phyloP scores from a whole-genome alignment of 768 basidiomycete genomes.

The Cystobasidium tubakii region DNA sequence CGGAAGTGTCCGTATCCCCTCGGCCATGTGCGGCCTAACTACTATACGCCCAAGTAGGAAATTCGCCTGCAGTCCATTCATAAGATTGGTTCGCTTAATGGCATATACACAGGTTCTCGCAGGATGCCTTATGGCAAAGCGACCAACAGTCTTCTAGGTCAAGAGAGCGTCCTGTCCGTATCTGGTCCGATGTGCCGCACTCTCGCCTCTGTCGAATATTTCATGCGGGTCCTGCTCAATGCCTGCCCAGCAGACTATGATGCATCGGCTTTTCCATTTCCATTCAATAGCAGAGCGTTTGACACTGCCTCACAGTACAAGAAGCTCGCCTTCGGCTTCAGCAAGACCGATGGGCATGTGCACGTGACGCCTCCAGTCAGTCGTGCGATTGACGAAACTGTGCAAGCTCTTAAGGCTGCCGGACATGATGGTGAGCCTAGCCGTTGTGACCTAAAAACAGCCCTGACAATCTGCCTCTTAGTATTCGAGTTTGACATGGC shows the following conservation, averaged over 20 bases:
- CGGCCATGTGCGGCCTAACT: constrained; percentile 32
- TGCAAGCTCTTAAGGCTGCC: constrained; percentile 25
- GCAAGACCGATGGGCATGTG: not conserved
- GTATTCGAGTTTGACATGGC: constrained; percentile 39
- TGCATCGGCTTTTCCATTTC: constrained; percentile 35
- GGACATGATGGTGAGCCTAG: constrained; percentile 30
- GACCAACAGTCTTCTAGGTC: constrained; percentile 32
- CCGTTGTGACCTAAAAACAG: too few species aligned
- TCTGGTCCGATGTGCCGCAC: constrained; percentile 36
- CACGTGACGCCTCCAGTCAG: constrained; percentile 16
- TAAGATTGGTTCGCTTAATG: not conserved
- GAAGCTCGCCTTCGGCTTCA: constrained; percentile 20
- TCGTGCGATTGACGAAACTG: constrained; percentile 22
- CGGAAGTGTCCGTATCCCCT: constrained; percentile 33
- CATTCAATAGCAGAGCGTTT: constrained; percentile 18
- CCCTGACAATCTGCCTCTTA: not conserved
- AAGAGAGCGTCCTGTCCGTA: constrained; percentile 32
- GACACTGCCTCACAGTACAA: not conserved
- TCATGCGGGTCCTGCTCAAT: constrained; percentile 31
- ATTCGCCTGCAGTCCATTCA: not conserved
- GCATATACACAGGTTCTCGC: not conserved
- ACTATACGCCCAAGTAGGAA: constrained; percentile 23
- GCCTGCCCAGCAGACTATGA: constrained; percentile 27
- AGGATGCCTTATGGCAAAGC: constrained; percentile 37
- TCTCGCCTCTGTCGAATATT: constrained; percentile 8